Base-by-base conservation (phyloP, 352 stramenopile genomes). In the Pythium aristosporum region DNA sequence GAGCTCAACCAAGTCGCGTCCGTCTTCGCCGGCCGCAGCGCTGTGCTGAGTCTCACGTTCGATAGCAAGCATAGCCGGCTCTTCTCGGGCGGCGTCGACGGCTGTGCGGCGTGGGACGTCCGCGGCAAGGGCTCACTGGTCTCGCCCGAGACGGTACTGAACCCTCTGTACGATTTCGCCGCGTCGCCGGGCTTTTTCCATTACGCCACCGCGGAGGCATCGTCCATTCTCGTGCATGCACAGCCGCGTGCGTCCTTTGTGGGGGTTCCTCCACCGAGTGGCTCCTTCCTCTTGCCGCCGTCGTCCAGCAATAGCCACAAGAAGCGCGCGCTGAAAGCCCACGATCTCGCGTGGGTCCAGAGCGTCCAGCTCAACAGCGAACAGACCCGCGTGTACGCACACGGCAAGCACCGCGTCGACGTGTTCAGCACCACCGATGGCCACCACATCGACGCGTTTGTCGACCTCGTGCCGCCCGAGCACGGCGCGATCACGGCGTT, bases 401-500 rank as follows among this genome's bases (percentile, higher is more conserved):
- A 82, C 52, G 72, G 71, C 41, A 70, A 69, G 51, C 66, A 78
- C 57, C 72, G 67, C 49, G 69, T 89, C 36, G 77, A 88, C 47
- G 72, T 90, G 20, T 90, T 85, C 65, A 79, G 67, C 37, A 70
- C 79, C 0, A 39, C 39, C 12, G 83, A 90, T 51, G 80, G 77
- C 1, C 30, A 60, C 48, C 73, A 72, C 46, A 41, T 87, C 16
- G 83, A 92, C 49, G 79, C 75, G 21, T 87, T 77, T 65, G 52
- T 68, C 15, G 74, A 87, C 21, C 61, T 89, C 34, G 75, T 89
- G 25, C 74, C 80, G 21, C 50, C 48, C 6, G 79, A 88, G 34
- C 63, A 81, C 61, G 83, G 83, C 43, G 76, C 80, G 0, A 75
- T 92, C 59, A 87, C 77, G 20, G 75, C 77, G 11, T 90, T 90